A percentile compares a stretch with the other conserved stretches of the same genome.
These are phyloP conservation scores for Paralagenidium karlingii DNA, from an alignment of 352 stramenopile genomes.

Conservation along the genomic window DNA sequence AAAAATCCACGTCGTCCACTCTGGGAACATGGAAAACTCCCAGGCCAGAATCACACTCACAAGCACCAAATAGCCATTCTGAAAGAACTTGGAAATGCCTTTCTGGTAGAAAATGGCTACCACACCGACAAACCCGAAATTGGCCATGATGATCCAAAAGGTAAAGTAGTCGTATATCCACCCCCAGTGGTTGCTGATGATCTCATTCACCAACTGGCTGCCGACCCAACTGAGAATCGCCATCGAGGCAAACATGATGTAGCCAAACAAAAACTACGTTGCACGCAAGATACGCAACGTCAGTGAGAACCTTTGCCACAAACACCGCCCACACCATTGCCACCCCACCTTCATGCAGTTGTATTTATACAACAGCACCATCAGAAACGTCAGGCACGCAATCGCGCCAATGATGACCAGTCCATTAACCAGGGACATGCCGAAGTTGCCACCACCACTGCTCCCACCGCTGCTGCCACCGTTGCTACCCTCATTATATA, in stretches of 20 bases:
- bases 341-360: slow-evolving; percentile 60
- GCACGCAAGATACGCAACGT: too few relatives aligned
- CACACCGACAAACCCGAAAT: slow-evolving; percentile 83
- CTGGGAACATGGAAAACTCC: slow-evolving; percentile 94
- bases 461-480: too few relatives aligned
- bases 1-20: slow-evolving; percentile 88
- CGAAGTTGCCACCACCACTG: slow-evolving; percentile 21
- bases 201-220: slow-evolving; percentile 69
- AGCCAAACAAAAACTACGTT: slow-evolving; percentile 60
- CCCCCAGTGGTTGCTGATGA: slow-evolving; percentile 57
- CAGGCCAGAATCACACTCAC: slow-evolving; percentile 96
- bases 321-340: background rate
- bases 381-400: slow-evolving; percentile 73
- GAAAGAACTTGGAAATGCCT: slow-evolving; percentile 69
- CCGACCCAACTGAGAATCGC: slow-evolving; percentile 81
- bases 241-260: slow-evolving; percentile 84
- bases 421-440: slow-evolving; percentile 75
- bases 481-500: slow-evolving; percentile 47
- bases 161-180: slow-evolving; percentile 66
- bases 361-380: slow-evolving; percentile 85
- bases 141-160: slow-evolving; percentile 84
- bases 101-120: slow-evolving; percentile 88
- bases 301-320: too few relatives aligned
- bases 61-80: slow-evolving; percentile 90
- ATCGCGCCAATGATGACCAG: slow-evolving; percentile 84